Evolutionary conservation across 495 filamentous ascomycete species (phyloP).

Genomic region (Recurvomyces mirabilis): DNA sequence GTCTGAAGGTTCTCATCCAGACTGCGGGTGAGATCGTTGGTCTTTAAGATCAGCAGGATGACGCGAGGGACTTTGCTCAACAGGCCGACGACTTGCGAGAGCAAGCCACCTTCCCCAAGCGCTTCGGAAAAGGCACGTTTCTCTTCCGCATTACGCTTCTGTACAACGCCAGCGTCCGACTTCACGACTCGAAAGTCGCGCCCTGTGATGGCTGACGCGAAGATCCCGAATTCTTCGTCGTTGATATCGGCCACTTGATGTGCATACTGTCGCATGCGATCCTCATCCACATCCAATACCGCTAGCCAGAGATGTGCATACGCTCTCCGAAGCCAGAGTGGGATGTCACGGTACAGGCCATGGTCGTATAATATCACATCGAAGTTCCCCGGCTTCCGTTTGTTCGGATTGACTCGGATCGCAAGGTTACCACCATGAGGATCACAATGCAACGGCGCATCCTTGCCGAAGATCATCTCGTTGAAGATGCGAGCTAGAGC

Average conservation of each 20-base stretch:
- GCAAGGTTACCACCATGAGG: slow-evolving; percentile 97
- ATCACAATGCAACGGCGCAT: slow-evolving; percentile 90
- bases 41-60: slow-evolving; percentile 93
- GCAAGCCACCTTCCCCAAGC: slow-evolving; percentile 77
- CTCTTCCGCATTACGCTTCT: slow-evolving; percentile 55
- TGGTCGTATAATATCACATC: slow-evolving; percentile 98
- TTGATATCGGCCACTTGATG: slow-evolving; percentile 77
- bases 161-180: slow-evolving; percentile 45
- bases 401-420: slow-evolving; percentile 58
- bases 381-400: slow-evolving; percentile 61
- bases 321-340: slow-evolving; percentile 58
- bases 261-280: slow-evolving; percentile 76
- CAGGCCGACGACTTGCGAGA: slow-evolving; percentile 75
- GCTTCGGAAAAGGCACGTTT: slow-evolving; percentile 72
- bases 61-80: slow-evolving; percentile 81
- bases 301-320: slow-evolving; percentile 98
- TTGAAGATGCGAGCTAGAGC: slow-evolving; percentile 91
- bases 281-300: slow-evolving; percentile 77
- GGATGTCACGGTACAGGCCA: slow-evolving; percentile 90
- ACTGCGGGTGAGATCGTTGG: slow-evolving; percentile 90
- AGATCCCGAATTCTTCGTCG: slow-evolving; percentile 89
- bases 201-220: slow-evolving; percentile 93
- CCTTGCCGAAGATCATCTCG: slow-evolving; percentile 95
- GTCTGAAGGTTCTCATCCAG: slow-evolving; percentile 93
- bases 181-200: slow-evolving; percentile 71